Conservation (phyloP, 495 filamentous ascomycete species). For the Penicillium flavigenum region DNA sequence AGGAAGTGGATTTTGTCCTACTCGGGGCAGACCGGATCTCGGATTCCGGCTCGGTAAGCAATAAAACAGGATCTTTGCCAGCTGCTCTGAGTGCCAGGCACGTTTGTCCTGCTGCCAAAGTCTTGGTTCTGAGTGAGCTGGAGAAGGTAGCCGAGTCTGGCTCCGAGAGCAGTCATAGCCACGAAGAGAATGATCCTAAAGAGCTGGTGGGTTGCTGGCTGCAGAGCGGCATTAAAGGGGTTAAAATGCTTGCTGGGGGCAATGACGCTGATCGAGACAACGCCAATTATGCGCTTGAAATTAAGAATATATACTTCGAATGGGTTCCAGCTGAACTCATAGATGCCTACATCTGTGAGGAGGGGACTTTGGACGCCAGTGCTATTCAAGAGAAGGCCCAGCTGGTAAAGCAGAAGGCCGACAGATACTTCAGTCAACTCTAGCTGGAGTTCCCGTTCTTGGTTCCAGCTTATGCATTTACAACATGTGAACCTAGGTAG, state of each 20-base stretch:
- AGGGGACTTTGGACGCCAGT: slow-evolving; percentile 33
- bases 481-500: not conserved
- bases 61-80: slow-evolving; percentile 65
- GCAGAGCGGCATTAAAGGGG: slow-evolving; percentile 24
- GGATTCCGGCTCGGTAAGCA: slow-evolving; percentile 52
- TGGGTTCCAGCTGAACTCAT: slow-evolving; percentile 57
- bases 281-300: slow-evolving; percentile 28
- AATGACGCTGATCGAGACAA: not conserved
- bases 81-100: slow-evolving; percentile 51
- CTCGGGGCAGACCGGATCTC: slow-evolving; percentile 65
- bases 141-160: slow-evolving; percentile 58
- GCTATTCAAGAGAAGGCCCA: slow-evolving; percentile 34
- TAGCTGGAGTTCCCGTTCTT: slow-evolving; percentile 4
- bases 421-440: slow-evolving; percentile 38
- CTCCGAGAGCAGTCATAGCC: slow-evolving; percentile 31
- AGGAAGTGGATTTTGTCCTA: slow-evolving; percentile 51
- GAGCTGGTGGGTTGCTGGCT: slow-evolving; percentile 53
- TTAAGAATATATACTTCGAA: slow-evolving; percentile 66
- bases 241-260: slow-evolving; percentile 22
- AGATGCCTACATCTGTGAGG: slow-evolving; percentile 58
- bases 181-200: slow-evolving; percentile 48
- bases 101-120: slow-evolving; percentile 40
- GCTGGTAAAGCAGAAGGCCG: slow-evolving; percentile 28
- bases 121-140: slow-evolving; percentile 56
- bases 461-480: not conserved